These are phyloP conservation scores for Pichia sp. DNA, from an alignment of 1,139 yeast genomes.

Conservation along the genomic window DNA sequence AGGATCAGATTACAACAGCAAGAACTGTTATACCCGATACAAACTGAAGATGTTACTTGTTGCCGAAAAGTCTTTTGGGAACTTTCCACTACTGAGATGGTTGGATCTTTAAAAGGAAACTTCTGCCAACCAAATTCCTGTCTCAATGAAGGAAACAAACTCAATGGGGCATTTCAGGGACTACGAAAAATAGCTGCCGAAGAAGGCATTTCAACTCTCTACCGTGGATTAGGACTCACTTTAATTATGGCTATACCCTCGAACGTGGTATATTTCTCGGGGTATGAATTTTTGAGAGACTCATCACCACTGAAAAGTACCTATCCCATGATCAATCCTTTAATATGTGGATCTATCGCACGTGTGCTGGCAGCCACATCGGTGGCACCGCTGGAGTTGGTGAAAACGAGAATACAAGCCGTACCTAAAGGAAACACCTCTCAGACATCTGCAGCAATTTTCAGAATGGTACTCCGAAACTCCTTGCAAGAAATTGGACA, in stretches of 20 bases:
- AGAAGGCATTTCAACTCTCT: slow-evolving; percentile 75
- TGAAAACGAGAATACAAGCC: slow-evolving; percentile 86
- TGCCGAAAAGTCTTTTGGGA: slow-evolving; percentile 42
- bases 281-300: slow-evolving; percentile 83
- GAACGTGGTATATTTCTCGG: slow-evolving; percentile 88
- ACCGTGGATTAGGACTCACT: slow-evolving; percentile 87
- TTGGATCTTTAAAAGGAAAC: slow-evolving; percentile 27
- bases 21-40: slow-evolving; percentile 50
- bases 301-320: slow-evolving; percentile 52
- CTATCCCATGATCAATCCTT: slow-evolving; percentile 58
- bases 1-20: slow-evolving; percentile 90
- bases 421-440: slow-evolving; percentile 46
- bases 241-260: slow-evolving; percentile 89
- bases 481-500: slow-evolving; percentile 48
- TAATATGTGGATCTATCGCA: slow-evolving; percentile 83
- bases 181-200: slow-evolving; percentile 56
- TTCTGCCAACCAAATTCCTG: slow-evolving; percentile 26
- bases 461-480: slow-evolving; percentile 52
- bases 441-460: slow-evolving; percentile 35
- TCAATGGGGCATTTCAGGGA: slow-evolving; percentile 65
- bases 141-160: slow-evolving; percentile 27
- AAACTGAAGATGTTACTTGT: slow-evolving; percentile 28
- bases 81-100: slow-evolving; percentile 3
- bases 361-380: slow-evolving; percentile 79
- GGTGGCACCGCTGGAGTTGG: slow-evolving; percentile 82